Percentiles rank a stretch among this genome's conserved stretches.
These are phyloP conservation scores for Phialophora expanda DNA, from an alignment of 2,329 filamentous ascomycete genomes.

Conservation along the genomic window DNA sequence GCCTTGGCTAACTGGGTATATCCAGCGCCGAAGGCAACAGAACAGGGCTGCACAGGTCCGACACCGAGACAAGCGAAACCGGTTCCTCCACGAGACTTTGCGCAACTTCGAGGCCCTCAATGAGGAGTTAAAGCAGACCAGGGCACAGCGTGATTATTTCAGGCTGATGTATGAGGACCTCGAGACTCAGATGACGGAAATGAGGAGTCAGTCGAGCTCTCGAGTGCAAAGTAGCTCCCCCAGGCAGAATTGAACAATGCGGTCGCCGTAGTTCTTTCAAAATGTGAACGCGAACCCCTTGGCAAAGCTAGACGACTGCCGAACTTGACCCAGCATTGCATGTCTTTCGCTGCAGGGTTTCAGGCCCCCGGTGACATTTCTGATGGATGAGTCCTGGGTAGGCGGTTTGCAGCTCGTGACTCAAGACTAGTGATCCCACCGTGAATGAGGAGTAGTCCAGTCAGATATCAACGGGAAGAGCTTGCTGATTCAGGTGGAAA, in stretches of 20 bases:
- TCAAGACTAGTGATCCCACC: not conserved
- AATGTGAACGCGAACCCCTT: not conserved
- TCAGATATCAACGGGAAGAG: not conserved
- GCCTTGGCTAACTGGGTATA: slow-evolving; percentile 1
- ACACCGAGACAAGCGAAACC: slow-evolving; percentile 20
- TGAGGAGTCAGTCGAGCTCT: slow-evolving; percentile 2
- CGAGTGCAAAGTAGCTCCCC: slow-evolving; percentile 2
- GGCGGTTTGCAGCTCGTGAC: not conserved
- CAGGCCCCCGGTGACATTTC: not conserved
- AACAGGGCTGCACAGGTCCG: slow-evolving; percentile 20
- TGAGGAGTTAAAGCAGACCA: slow-evolving; percentile 18
- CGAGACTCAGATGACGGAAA: slow-evolving; percentile 17
- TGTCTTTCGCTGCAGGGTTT: not conserved
- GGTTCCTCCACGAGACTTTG: slow-evolving; percentile 20
- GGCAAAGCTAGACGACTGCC: not conserved
- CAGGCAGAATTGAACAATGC: not conserved
- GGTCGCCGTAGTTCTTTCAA: not conserved
- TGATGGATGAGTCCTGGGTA: not conserved
- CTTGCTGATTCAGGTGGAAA: slow-evolving; percentile 4
- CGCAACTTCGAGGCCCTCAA: slow-evolving; percentile 18
- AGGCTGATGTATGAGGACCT: slow-evolving; percentile 20
- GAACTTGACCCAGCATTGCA: not conserved
- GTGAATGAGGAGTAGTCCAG: not conserved
- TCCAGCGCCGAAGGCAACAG: slow-evolving; percentile 19
- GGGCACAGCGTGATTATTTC: slow-evolving; percentile 17